Conservation (phyloP, 106 monocot genomes). For the Apostasia shenzhenica region DNA sequence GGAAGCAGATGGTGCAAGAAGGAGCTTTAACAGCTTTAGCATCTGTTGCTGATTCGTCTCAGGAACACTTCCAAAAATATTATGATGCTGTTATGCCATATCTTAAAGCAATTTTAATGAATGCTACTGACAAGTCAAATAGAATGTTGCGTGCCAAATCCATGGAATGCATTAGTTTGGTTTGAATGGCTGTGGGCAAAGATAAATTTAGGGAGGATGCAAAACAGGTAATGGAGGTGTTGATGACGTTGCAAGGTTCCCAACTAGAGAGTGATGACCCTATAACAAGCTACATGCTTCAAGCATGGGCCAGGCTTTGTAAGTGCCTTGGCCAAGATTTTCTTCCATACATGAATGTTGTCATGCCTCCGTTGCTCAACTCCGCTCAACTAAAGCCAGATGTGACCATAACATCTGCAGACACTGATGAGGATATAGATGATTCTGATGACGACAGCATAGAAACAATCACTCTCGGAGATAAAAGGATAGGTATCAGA, state of each 20-base stretch:
- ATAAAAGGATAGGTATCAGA: slow-evolving; percentile 86
- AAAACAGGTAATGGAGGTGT: slow-evolving; percentile 97
- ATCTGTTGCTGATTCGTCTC: slow-evolving; percentile 96
- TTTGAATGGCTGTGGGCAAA: slow-evolving; percentile 97
- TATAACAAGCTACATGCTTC: slow-evolving; percentile 93
- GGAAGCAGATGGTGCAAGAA: slow-evolving; percentile 96
- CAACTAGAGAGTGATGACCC: slow-evolving; percentile 92
- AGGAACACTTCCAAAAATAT: slow-evolving; percentile 96
- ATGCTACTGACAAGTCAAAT: slow-evolving; percentile 92
- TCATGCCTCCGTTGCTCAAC: slow-evolving; percentile 93
- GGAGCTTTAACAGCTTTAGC: slow-evolving; percentile 93
- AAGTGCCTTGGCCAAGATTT: slow-evolving; percentile 98
- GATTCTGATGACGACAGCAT: slow-evolving; percentile 94
- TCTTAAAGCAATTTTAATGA: slow-evolving; percentile 83
- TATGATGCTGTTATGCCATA: slow-evolving; percentile 97
- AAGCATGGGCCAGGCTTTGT: slow-evolving; percentile 97
- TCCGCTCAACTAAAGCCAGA: slow-evolving; percentile 99
- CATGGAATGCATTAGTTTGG: slow-evolving; percentile 97
- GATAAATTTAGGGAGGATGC: slow-evolving; percentile 94
- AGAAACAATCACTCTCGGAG: slow-evolving; percentile 87
- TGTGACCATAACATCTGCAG: slow-evolving; percentile 84
- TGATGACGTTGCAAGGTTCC: slow-evolving; percentile 93
- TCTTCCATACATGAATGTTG: slow-evolving; percentile 96
- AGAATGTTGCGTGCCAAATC: slow-evolving; percentile 97
- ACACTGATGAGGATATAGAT: slow-evolving; percentile 85